A percentile compares a stretch with the other conserved stretches of the same genome.
Evolutionary conservation across 2,329 filamentous ascomycete genomes (phyloP).

Genomic region (Arthrobotrys conoides): DNA sequence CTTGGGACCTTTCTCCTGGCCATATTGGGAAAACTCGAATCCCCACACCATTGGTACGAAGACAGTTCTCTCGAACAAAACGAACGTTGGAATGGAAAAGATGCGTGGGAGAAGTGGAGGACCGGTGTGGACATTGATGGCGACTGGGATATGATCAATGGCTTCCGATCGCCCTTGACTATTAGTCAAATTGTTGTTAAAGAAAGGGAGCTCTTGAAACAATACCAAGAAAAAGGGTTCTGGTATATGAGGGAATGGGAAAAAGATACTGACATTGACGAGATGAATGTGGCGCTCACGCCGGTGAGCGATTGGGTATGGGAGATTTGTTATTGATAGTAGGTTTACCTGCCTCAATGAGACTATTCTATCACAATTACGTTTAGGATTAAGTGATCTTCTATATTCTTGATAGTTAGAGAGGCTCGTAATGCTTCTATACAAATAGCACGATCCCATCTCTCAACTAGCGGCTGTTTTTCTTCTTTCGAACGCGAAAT

Average conservation of each 20-base stretch:
- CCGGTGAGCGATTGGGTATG: conserved; percentile 55
- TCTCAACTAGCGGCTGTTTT: too few relatives aligned
- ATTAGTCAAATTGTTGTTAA: conserved; percentile 32
- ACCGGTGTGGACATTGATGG: conserved; percentile 47
- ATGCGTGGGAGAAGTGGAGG: not conserved
- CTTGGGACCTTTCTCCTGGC: conserved; percentile 42
- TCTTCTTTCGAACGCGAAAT: too few relatives aligned
- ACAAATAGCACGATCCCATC: too few relatives aligned
- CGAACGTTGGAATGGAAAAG: conserved; percentile 51
- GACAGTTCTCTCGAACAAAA: conserved; percentile 39
- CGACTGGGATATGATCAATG: conserved; percentile 57
- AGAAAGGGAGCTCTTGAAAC: conserved; percentile 32
- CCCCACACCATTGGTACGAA: conserved; percentile 47
- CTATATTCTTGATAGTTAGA: not conserved
- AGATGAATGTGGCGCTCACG: conserved; percentile 42
- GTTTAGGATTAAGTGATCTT: not conserved
- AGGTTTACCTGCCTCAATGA: not conserved
- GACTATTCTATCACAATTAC: not conserved
- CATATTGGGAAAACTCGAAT: conserved; percentile 52
- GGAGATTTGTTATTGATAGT: conserved; percentile 46
- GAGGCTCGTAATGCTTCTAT: too few relatives aligned
- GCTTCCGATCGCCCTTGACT: conserved; percentile 39
- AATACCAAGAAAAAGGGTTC: conserved; percentile 42
- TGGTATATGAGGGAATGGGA: conserved; percentile 53
- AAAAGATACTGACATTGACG: conserved; percentile 24